Conservation (phyloP, 2,329 filamentous ascomycete species). For the Phyllosticta citriasiana region DNA sequence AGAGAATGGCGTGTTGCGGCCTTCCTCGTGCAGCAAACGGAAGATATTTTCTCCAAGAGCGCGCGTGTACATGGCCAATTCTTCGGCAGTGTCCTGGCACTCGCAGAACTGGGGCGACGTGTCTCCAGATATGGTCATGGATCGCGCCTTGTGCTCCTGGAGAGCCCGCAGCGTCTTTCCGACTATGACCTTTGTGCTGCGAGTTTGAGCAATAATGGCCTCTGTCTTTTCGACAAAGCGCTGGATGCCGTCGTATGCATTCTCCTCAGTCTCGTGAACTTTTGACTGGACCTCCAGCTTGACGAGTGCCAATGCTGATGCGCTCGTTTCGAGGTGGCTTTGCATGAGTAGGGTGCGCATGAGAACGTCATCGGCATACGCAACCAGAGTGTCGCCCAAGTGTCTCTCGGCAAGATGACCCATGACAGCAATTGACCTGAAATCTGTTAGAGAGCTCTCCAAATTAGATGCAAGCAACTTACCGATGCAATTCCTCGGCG, state of each 20-base stretch:
- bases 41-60: constrained; percentile 59
- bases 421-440: constrained; percentile 66
- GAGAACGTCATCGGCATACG: constrained; percentile 68
- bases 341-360: constrained; percentile 70
- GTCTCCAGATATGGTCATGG: constrained; percentile 60
- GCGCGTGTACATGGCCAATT: constrained; percentile 57
- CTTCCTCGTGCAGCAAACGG: constrained; percentile 59
- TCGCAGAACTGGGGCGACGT: constrained; percentile 60
- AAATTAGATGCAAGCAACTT: constrained; percentile 3
- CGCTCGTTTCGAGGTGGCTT: constrained; percentile 70
- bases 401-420: constrained; percentile 77
- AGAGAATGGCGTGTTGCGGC: constrained; percentile 35
- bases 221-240: constrained; percentile 65
- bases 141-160: constrained; percentile 66
- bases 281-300: constrained; percentile 58
- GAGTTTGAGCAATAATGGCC: constrained; percentile 60
- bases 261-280: constrained; percentile 51
- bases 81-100: constrained; percentile 54
- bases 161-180: constrained; percentile 68
- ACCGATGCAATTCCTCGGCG: constrained; percentile 62
- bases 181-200: constrained; percentile 74
- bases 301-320: constrained; percentile 53
- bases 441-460: constrained; percentile 13
- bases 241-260: constrained; percentile 47
- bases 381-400: constrained; percentile 57